Base-by-base conservation (phyloP, 768 basidiomycete species). In the Mycena galericulata region DNA sequence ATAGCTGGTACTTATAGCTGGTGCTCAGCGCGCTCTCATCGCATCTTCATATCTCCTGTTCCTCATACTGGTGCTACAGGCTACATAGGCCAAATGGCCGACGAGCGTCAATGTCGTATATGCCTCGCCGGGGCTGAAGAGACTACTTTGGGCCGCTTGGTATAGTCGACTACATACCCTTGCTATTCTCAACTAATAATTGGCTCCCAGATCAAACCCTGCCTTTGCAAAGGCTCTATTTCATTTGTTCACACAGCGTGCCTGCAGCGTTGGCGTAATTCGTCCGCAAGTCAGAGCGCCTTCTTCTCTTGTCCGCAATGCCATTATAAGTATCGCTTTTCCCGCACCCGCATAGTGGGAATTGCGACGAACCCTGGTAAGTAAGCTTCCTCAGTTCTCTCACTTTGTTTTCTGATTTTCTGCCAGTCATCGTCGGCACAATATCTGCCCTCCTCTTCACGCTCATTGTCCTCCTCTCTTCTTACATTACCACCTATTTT, bases 221-320 rank as follows among this genome's bases (percentile, higher is more conserved):
- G 93, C 77, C 81, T 90, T 2, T 93, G 92, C 78, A 89, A 87
- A 68, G 95, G 95, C 46, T 53, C 76, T 46, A 78, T 71, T 61
- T 69, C 70, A 59, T 49, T 58, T 76, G 93, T 95, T 36, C 94
- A 95, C 79, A 84, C 95, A 55, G 87, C 88, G 73, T 95, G 93
- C 74, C 84, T 95, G 7, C 89, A 93, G 69, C 84, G 80, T 59
- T 95, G 94, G 94, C 84, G 94, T 64, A 89, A 84, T 41, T 89
- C 93, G 0, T 51, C 57, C 9, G 36, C 34, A 11, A 32, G n/a
- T 4, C 12, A 84, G 43, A 87, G 84, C 67, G 89, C 92, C 12
- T 95, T 94, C 83, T 94, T 91, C 80, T 81, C 87, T 15, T 95
- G 94, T 73, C 91, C 91, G 2, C 92, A 94, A 78, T 95, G 94